phyloP scores from a whole-genome alignment of 352 stramenopile species.

The Phytophthora sansomeana region DNA sequence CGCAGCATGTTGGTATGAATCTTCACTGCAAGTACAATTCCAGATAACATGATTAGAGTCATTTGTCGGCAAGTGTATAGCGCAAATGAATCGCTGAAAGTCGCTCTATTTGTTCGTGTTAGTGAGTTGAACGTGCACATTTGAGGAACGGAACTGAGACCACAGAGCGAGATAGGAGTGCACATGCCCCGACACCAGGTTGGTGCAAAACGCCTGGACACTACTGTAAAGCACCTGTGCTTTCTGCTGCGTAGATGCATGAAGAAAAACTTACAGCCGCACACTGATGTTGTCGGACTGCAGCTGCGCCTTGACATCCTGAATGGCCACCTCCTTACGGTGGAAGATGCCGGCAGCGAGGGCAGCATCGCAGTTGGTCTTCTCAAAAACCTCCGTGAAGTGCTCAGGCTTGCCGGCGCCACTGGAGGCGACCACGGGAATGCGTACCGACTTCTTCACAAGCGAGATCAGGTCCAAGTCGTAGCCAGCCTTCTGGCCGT shows the following conservation, averaged over 20 bases:
- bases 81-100: too few species aligned
- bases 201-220: too few species aligned
- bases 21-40: too few species aligned
- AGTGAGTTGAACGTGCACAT: too few species aligned
- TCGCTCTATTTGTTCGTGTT: too few species aligned
- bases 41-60: too few species aligned
- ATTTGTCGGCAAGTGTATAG: too few species aligned
- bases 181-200: too few species aligned
- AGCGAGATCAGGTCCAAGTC: conserved; percentile 68
- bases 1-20: too few species aligned
- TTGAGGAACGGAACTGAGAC: too few species aligned
- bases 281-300: conserved; percentile 72
- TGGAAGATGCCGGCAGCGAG: conserved; percentile 99
- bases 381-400: conserved; percentile 96
- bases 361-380: conserved; percentile 93
- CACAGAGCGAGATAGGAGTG: too few species aligned
- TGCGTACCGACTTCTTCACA: conserved; percentile 91
- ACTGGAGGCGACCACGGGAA: conserved; percentile 98
- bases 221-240: too few species aligned
- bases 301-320: conserved; percentile 95
- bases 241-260: conserved; percentile 18
- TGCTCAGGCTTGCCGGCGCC: conserved; percentile 94
- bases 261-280: conserved; percentile 47
- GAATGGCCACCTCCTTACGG: conserved; percentile 96
- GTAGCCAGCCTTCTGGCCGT: conserved; percentile 96